Base-by-base conservation (phyloP, 1,139 yeast species). In the Wickerhamomyces sp. region DNA sequence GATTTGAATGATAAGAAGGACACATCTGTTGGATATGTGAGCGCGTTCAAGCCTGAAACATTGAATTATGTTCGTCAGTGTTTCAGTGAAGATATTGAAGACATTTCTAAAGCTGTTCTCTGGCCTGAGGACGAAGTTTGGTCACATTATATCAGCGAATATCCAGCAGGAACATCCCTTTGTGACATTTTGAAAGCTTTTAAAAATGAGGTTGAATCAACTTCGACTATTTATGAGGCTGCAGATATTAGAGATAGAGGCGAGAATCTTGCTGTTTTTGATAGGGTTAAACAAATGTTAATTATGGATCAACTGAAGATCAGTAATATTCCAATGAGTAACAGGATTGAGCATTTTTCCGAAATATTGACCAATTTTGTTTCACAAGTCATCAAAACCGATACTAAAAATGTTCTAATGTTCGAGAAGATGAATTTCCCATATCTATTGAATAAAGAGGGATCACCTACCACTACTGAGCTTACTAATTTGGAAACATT, bases 91-190 rank as follows among this genome's bases (percentile, higher is more conserved):
- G 76, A 79, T 0, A 63, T 74, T 8, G 59, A 63, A 19, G 67
- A 70, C 42, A 52, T 86, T 7, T 52, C 61, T 5, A 70, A 72
- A 35, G 92, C 90, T 0, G 67, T 74, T 17, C 61, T 84, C 7
- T 81, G 88, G 87, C 94, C 95, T 4, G 76, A 86, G 2, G 76
- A 73, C 45, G 71, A 72, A 28, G 63, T 83, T 17, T 78, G 89
- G 46, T 49, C 67, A 10, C 65, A 65, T 35, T 81, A 78, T 54
- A 70, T 76, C 51, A 65, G 80, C 15, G 73, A 72, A 51, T 78
- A 78, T 49, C 72, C 79, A 1, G 61, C 68, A 6, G 64, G 68
- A 1, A 69, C 76, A 1, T 63, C 72, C 4, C 61, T 78, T 19
- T 59, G 61, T 12, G 58, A 67, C 7, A 65, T 82, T 25, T 62